Evolutionary conservation across 2,329 filamentous ascomycete genomes (phyloP), one percentile per base, ranked within the genome.

Genomic region (Penicillium sp.): DNA sequence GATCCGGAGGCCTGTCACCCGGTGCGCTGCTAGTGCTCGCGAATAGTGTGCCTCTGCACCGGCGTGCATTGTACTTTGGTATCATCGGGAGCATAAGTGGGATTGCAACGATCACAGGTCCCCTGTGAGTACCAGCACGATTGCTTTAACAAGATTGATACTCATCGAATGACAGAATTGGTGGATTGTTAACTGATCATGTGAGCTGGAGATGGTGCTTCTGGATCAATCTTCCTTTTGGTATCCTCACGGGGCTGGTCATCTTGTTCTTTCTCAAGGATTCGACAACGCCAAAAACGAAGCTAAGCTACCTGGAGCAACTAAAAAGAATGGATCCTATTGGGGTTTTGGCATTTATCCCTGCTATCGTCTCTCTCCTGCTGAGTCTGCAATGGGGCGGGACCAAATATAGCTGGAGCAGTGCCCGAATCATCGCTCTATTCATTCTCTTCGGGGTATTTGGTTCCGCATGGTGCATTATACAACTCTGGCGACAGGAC

Each of bases 361-460:
- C 70, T 0, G 69, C 69, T 10, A 64, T 76, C 11, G 62, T 77
- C 28, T 75, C 75, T 58, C 60, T 77, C 3, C 67, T 80, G 43
- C 62, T 80, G 4, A 74, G 75, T 0, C 62, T 80, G 8, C 72
- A 78, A 46, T 75, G 69, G 66, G 74, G 74, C 10, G 71, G 74
- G 1, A 71, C 70, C 4, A 72, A 64, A 28, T 72, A 75, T 35
- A 34, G 69, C 0, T 80, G 77, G 77, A 61, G 54, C 16, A 71
- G 69, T 54, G 62, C 64, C 30, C 70, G 68, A 8, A 71, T 79
- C 33, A 73, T 79, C 41, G 69, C 70, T 0, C 65, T 80, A 4
- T 73, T 80, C 27, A 67, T 77, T 5, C 63, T 80, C 0, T 77
- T 77, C 46, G 72, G 71, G 6, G 68, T 80, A 3, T 67, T 79